Conservation (phyloP, 257 asterid genomes). For the Coffea eugenioides region DNA sequence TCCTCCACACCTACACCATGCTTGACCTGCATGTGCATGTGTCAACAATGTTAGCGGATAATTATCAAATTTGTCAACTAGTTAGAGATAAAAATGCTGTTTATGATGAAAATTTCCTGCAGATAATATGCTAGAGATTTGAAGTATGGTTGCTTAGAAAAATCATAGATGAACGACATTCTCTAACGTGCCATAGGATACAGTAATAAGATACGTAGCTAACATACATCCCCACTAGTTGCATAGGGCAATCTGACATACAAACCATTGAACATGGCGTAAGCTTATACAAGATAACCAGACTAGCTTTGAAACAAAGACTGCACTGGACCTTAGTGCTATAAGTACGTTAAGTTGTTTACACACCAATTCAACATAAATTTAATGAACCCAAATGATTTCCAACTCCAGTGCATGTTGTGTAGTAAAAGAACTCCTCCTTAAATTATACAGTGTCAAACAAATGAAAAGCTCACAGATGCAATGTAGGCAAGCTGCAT, state of each 20-base stretch:
- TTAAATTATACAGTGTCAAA: not conserved
- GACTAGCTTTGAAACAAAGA: too few relatives aligned
- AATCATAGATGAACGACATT: not conserved
- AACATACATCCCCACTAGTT: not conserved
- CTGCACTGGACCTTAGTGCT: too few relatives aligned
- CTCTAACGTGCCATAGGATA: too few relatives aligned
- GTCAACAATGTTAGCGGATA: not conserved
- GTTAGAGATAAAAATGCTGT: not conserved
- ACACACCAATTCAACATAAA: too few relatives aligned
- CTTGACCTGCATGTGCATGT: conserved; percentile 60
- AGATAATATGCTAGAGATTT: too few relatives aligned
- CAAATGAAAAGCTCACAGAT: not conserved
- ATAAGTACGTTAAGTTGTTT: too few relatives aligned
- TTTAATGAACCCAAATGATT: too few relatives aligned
- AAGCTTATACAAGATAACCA: too few relatives aligned
- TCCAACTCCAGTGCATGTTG: too few relatives aligned
- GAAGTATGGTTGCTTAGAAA: not conserved
- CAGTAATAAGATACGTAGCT: too few relatives aligned
- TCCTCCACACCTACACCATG: conserved; percentile 89
- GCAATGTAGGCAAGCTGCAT: not conserved
- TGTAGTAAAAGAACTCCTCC: too few relatives aligned
- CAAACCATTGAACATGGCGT: too few relatives aligned
- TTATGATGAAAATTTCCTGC: not conserved
- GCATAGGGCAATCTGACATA: not conserved
- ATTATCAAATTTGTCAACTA: not conserved